A percentile compares a stretch with the other conserved stretches of the same genome.
Evolutionary conservation across 768 basidiomycete genomes (phyloP).

Genomic region (Mycena epipterygia): DNA sequence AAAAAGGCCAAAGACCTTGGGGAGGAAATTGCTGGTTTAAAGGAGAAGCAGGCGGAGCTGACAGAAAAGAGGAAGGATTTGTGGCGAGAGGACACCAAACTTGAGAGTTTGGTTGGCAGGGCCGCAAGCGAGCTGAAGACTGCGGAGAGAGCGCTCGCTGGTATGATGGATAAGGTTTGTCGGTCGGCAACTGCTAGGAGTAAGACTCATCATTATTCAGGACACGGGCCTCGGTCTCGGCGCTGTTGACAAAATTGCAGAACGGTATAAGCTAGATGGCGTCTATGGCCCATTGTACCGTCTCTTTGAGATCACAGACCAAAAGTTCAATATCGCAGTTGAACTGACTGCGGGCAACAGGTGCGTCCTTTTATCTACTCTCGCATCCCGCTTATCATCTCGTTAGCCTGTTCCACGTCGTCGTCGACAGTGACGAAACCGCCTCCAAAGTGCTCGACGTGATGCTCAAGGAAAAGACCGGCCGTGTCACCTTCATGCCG

Average conservation of each 20-base stretch:
- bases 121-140: slow-evolving; percentile 85
- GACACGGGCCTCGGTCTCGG: slow-evolving; percentile 92
- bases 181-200: background rate
- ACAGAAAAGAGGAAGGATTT: slow-evolving; percentile 90
- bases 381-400: slow-evolving; percentile 15
- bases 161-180: slow-evolving; percentile 96
- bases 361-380: slow-evolving; percentile 53
- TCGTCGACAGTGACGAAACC: slow-evolving; percentile 96
- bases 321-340: slow-evolving; percentile 91
- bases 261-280: slow-evolving; percentile 79
- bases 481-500: slow-evolving; percentile 98
- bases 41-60: slow-evolving; percentile 77
- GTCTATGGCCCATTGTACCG: slow-evolving; percentile 96
- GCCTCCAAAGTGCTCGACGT: slow-evolving; percentile 91
- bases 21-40: slow-evolving; percentile 72
- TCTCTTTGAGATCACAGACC: slow-evolving; percentile 90
- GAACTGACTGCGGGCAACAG: slow-evolving; percentile 97
- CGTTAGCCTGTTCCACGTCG: slow-evolving; percentile 92
- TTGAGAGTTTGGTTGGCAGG: slow-evolving; percentile 81
- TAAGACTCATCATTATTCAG: slow-evolving; percentile 52
- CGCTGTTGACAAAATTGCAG: slow-evolving; percentile 88
- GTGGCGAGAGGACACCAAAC: slow-evolving; percentile 95
- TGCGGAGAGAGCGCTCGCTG: slow-evolving; percentile 82
- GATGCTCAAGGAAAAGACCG: slow-evolving; percentile 94
- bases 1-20: slow-evolving; percentile 67